Base-by-base conservation (phyloP, 352 stramenopile species). In the Globisporangium canariense region DNA sequence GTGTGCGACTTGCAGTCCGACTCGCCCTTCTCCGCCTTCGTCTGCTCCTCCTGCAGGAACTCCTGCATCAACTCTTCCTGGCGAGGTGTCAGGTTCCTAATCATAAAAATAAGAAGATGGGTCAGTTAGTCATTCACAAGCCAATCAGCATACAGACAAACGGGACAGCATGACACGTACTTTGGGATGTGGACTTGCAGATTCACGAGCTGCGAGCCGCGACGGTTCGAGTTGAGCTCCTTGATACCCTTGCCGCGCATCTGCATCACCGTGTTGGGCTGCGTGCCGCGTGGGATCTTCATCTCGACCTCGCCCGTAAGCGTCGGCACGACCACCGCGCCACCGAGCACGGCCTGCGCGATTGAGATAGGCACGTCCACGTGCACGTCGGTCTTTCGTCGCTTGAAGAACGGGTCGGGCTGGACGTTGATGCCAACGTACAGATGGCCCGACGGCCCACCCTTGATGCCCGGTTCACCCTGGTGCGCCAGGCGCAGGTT, bases 181-280 rank as follows among this genome's bases (percentile, higher is more conserved):
- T 94, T 98, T 58, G 97, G 97, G 52, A 99, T 91, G 66, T 97
- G 77, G 56, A 99, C 87, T 73, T 98, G 96, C 34, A 99, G 64
- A 66, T 98, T 98, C 38, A 99, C 97, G 49, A 98, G 81, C 75
- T 99, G 97, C 71, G 98, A 97, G 53, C 97, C 97, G 36, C 92
- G 83, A 62, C 89, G 85, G 65, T 84, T 89, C 53, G 91, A 94
- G 69, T 97, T 96, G 62, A 99, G 82, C 58, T 96, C 81, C 66
- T 96, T 96, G 58, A 99, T 98, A 53, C 97, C 97, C 75, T 98
- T 99, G 47, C 95, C 94, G 51, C 97, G 88, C 71, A 99, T 94
- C 71, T 99, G 89, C 34, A 99, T 78, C 65, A 98, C 96, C 28
- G 95, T 94, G 68, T 97, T 96, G 8, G 96, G 93, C 81, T 99